Percentiles rank a stretch among this genome's conserved stretches.
Conservation (phyloP, 441 rosid genomes). For the Biscutella laevigata region DNA sequence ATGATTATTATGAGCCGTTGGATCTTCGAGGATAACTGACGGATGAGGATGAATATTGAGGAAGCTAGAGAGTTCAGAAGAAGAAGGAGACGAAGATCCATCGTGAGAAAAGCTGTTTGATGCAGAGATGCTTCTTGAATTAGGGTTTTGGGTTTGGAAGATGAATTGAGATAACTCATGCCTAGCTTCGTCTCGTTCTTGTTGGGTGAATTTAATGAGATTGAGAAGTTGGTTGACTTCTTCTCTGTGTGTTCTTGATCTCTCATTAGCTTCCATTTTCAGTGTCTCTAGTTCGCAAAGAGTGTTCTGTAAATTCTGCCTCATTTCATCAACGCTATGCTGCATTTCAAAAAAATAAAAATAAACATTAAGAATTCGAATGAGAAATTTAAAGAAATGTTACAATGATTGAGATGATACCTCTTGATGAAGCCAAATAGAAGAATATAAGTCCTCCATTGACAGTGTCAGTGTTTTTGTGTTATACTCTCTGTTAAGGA, state of each 20-base stretch:
- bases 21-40: conserved; percentile 24
- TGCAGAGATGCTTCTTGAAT: conserved; percentile 49
- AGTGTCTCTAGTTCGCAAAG: conserved; percentile 47
- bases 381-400: background rate
- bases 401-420: conserved; percentile 9
- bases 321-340: conserved; percentile 50
- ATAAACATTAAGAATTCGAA: background rate
- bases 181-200: conserved; percentile 76
- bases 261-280: conserved; percentile 48
- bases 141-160: conserved; percentile 16
- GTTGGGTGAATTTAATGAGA: conserved; percentile 45
- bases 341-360: conserved; percentile 26
- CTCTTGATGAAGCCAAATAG: conserved; percentile 27
- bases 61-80: conserved; percentile 57
- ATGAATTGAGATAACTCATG: conserved; percentile 43
- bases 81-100: conserved; percentile 46
- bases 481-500: conserved; percentile 5
- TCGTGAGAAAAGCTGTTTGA: conserved; percentile 43
- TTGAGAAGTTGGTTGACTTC: conserved; percentile 34
- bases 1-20: conserved; percentile 8
- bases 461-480: background rate
- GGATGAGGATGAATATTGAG: conserved; percentile 23
- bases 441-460: conserved; percentile 23
- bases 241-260: conserved; percentile 41
- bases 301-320: conserved; percentile 45